Base-by-base conservation (phyloP, 371 early-diverging fungal genomes). In the Basidiobolus meristosporus region DNA sequence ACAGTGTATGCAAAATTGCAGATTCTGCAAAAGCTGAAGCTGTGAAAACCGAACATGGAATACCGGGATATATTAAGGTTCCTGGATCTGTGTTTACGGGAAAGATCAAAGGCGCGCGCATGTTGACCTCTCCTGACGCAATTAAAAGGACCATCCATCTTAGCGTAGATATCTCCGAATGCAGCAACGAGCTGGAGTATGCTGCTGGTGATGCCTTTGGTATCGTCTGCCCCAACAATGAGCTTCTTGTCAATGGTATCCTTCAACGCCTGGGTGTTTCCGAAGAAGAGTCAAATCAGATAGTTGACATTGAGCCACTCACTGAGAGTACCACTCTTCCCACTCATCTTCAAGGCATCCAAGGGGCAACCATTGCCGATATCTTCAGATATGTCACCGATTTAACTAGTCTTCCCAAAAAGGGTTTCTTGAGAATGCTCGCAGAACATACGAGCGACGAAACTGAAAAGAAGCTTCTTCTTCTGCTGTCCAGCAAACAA, bases 171-270 rank as follows among this genome's bases (percentile, higher is more conserved):
- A 38, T 77, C 14, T 20, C 22, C 2, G 47, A 43, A 17, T 51
- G 46, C 40, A 53, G 54, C 1, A 58, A 76, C 11, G 57, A 65
- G 3, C 56, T 68, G 30, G 49, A 65, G 7, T 76, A 63, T 46
- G 48, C 62, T 3, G 80, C 90, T 2, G 92, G 95, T 23, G 92
- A 89, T 56, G 71, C 88, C 0, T 77, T 92, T 58, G 90, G 82
- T 35, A 57, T 91, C 3, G 42, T 72, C 35, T 77, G 81, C 1
- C 85, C 86, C 16, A 90, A 89, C 50, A 63, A 72, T 40, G 65
- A 70, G 14, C 41, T 49, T 0, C 44, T 77, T 36, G 73, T 82
- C 0, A 45, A 58, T 1, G 71, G 65, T 0, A 37, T 81, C 1
- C 43, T 81, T 20, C 43, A 44, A 0, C 46, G 63, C 18, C 47